phyloP scores from a whole-genome alignment of 257 asterid species.

The Solanum neorickii region DNA sequence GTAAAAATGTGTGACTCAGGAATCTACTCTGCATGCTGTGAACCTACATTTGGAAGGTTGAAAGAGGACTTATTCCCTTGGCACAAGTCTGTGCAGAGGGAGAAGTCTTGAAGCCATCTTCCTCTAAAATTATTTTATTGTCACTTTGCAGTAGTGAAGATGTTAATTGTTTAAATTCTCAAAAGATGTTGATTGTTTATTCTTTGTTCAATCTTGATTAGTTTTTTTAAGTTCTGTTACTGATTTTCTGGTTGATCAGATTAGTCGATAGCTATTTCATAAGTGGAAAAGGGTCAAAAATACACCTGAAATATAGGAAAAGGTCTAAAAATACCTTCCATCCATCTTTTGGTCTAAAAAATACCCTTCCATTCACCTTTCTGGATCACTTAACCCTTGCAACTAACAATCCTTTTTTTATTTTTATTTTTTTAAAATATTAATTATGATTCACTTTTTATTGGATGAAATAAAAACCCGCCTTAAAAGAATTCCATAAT shows the following conservation, averaged over 20 bases:
- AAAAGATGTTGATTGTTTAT: background rate
- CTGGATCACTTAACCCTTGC: background rate
- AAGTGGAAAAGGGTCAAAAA: background rate
- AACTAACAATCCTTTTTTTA: background rate
- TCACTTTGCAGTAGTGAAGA: background rate
- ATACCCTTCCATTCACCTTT: background rate
- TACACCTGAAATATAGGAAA: background rate
- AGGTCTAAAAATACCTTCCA: background rate
- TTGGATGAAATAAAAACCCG: background rate
- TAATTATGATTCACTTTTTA: background rate
- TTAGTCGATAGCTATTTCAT: background rate
- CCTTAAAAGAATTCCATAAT: background rate
- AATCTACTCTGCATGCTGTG: background rate
- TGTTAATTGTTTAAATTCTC: background rate
- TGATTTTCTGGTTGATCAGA: background rate
- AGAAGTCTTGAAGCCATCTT: background rate
- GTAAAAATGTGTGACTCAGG: background rate
- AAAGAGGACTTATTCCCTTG: background rate
- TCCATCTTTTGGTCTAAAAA: too few relatives aligned
- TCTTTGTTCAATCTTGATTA: background rate
- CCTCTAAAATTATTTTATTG: background rate
- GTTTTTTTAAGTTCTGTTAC: background rate
- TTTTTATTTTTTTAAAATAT: too few relatives aligned
- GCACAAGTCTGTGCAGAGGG: background rate
- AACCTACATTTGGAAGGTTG: background rate